Percentiles rank a stretch among this genome's conserved stretches.
phyloP scores from a whole-genome alignment of 495 filamentous ascomycete genomes.

The Aspergillus leporis region DNA sequence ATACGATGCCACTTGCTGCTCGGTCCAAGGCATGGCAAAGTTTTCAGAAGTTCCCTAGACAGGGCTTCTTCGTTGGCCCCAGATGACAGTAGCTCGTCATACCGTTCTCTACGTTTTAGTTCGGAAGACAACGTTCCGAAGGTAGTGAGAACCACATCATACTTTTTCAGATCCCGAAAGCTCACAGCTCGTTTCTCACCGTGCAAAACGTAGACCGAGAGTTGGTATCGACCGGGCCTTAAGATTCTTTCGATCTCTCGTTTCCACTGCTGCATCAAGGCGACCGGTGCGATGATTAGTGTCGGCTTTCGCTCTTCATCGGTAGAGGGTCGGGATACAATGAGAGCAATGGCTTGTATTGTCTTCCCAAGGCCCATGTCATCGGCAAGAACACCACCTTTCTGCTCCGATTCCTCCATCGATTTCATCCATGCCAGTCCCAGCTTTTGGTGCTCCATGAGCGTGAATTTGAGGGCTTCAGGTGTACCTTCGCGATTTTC shows the following conservation, averaged over 20 bases:
- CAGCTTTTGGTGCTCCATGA: constrained; percentile 83
- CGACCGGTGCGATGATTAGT: constrained; percentile 83
- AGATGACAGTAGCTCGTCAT: constrained; percentile 34
- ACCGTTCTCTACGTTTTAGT: constrained; percentile 55
- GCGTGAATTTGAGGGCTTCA: constrained; percentile 61
- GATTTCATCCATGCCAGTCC: constrained; percentile 80
- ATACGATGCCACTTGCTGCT: constrained; percentile 75
- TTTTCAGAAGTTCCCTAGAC: constrained; percentile 24
- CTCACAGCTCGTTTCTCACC: constrained; percentile 50
- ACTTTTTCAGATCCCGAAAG: constrained; percentile 62
- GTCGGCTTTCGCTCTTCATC: constrained; percentile 73
- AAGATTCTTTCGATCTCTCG: constrained; percentile 78
- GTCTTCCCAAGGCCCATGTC: constrained; percentile 98
- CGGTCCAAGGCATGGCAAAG: constrained; percentile 62
- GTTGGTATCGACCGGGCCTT: constrained; percentile 52
- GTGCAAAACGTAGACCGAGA: constrained; percentile 72
- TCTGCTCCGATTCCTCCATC: constrained; percentile 75
- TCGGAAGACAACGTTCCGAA: constrained; percentile 79
- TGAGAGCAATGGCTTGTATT: constrained; percentile 81
- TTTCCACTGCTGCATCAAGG: constrained; percentile 88
- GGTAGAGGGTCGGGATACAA: constrained; percentile 67
- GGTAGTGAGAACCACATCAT: constrained; percentile 88
- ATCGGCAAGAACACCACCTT: constrained; percentile 84
- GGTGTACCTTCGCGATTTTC: constrained; percentile 74
- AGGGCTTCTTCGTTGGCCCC: constrained; percentile 18